Percentiles rank a stretch among this genome's conserved stretches.
phyloP scores from a whole-genome alignment of 108 stramenopile genomes.

The Pseudonitzschia multiseries region DNA sequence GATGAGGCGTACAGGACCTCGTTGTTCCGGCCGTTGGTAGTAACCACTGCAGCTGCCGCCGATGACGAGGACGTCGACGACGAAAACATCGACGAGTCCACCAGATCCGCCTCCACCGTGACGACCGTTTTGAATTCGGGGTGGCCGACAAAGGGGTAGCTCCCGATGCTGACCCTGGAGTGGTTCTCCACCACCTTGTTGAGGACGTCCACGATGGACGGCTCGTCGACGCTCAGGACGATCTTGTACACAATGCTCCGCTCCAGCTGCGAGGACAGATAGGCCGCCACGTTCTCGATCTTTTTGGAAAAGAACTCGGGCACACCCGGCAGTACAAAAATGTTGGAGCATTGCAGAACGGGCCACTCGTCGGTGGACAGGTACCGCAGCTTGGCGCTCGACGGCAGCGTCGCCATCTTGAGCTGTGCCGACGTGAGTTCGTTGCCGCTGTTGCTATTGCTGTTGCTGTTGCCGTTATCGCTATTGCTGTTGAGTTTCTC shows the following conservation, averaged over 20 bases:
- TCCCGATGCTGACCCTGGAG: conserved; percentile 74
- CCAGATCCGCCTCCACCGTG: conserved; percentile 70
- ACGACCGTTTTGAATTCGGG: conserved; percentile 81
- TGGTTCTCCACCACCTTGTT: conserved; percentile 69
- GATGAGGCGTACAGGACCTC: background rate
- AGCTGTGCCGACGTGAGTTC: conserved; percentile 76
- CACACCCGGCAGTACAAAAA: conserved; percentile 94
- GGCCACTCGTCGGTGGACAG: conserved; percentile 79
- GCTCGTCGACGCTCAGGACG: conserved; percentile 67
- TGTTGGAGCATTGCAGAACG: conserved; percentile 83
- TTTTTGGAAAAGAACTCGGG: conserved; percentile 88
- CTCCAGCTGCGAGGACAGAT: conserved; percentile 61
- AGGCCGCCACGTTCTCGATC: conserved; percentile 72
- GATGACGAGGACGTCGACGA: background rate
- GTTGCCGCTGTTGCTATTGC: background rate
- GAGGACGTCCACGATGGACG: conserved; percentile 63
- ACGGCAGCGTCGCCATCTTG: conserved; percentile 85
- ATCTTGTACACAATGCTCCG: conserved; percentile 65
- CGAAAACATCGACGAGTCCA: conserved; percentile 4
- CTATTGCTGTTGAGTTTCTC: conserved; percentile 36
- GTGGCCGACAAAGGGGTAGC: conserved; percentile 81
- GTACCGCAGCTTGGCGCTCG: conserved; percentile 61
- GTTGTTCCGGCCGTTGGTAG: background rate
- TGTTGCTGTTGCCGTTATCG: background rate
- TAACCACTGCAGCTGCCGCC: too few relatives aligned